A percentile compares a stretch with the other conserved stretches of the same genome.
These are phyloP conservation scores for Xylaria flabelliformis DNA, from an alignment of 495 filamentous ascomycete genomes.

Conservation along the genomic window DNA sequence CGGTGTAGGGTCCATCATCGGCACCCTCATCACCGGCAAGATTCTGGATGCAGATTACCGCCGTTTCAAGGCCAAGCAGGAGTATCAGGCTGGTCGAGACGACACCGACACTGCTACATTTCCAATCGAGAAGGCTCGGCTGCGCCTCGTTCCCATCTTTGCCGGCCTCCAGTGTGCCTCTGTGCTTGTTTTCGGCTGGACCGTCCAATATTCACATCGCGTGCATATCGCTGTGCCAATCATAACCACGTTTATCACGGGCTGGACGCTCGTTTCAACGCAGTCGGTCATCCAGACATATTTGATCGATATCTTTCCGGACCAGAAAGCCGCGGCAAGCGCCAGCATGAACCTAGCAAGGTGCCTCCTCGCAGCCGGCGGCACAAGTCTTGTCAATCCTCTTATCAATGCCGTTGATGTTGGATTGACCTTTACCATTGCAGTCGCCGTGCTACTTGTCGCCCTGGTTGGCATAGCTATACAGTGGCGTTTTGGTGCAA, in stretches of 20 bases:
- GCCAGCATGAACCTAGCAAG: slow-evolving; percentile 50
- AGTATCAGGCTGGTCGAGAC: slow-evolving; percentile 27
- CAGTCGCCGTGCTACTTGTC: slow-evolving; percentile 45
- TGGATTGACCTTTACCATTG: slow-evolving; percentile 50
- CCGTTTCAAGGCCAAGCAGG: slow-evolving; percentile 43
- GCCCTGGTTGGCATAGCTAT: slow-evolving; percentile 45
- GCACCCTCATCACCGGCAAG: slow-evolving; percentile 54
- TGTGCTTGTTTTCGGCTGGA: slow-evolving; percentile 48
- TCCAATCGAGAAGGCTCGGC: slow-evolving; percentile 49
- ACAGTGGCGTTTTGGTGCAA: slow-evolving; percentile 50
- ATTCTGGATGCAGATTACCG: slow-evolving; percentile 52
- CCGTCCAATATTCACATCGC: slow-evolving; percentile 33
- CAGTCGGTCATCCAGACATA: slow-evolving; percentile 49
- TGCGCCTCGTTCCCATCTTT: slow-evolving; percentile 44
- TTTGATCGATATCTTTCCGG: slow-evolving; percentile 50
- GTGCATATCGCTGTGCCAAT: slow-evolving; percentile 46
- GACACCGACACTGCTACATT: slow-evolving; percentile 30
- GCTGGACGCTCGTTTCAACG: slow-evolving; percentile 49
- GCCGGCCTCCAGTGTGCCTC: slow-evolving; percentile 41
- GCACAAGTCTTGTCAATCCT: slow-evolving; percentile 46
- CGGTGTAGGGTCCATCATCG: slow-evolving; percentile 58
- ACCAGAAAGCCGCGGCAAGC: slow-evolving; percentile 46
- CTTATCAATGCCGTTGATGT: slow-evolving; percentile 46
- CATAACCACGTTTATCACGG: slow-evolving; percentile 48
- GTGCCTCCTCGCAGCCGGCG: slow-evolving; percentile 49